Evolutionary conservation across 2,329 filamentous ascomycete genomes (phyloP).

Genomic region (Aspergillus transmontanensis): DNA sequence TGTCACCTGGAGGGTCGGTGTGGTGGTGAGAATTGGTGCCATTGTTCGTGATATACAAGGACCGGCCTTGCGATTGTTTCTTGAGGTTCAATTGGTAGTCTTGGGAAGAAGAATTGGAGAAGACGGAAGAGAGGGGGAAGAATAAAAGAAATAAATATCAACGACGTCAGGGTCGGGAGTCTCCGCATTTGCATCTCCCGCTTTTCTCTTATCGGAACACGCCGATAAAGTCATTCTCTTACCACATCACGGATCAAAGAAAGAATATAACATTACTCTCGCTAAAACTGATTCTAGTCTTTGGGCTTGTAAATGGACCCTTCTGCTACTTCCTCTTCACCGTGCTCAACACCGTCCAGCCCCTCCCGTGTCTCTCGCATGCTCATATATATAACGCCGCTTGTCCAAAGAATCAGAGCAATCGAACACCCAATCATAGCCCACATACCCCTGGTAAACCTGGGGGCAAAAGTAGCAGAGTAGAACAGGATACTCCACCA

Average conservation of each 20-base stretch:
- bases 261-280: too few relatives aligned
- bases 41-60: background rate
- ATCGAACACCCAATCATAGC: conserved; percentile 27
- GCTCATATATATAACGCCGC: conserved; percentile 19
- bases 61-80: background rate
- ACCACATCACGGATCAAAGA: background rate
- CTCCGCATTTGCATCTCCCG: background rate
- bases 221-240: background rate
- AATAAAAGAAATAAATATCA: background rate
- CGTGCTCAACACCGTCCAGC: background rate
- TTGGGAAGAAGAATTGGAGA: background rate
- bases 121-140: background rate
- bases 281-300: background rate
- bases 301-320: background rate
- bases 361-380: conserved; percentile 13
- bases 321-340: background rate
- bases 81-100: background rate
- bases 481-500: conserved; percentile 77
- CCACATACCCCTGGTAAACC: conserved; percentile 58
- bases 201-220: background rate
- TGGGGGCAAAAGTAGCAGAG: conserved; percentile 65
- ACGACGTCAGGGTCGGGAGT: conserved; percentile 1
- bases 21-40: conserved; percentile 34
- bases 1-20: conserved; percentile 51
- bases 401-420: conserved; percentile 20